Base-by-base conservation (phyloP, 331 rosid genomes). In the Telfairia occidentalis region DNA sequence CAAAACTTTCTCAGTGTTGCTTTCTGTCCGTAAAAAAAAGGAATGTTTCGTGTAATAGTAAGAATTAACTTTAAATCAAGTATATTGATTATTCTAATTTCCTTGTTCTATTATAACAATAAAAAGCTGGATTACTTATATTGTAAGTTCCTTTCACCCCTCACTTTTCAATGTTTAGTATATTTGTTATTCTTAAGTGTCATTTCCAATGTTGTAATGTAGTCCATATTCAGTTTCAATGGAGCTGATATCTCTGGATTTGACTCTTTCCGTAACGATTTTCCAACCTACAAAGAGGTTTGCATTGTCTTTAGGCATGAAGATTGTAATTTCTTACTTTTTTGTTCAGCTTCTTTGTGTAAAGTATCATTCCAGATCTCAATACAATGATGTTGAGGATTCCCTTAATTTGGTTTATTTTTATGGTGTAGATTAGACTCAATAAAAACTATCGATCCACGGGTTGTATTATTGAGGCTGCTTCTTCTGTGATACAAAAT, bases 221-320 rank as follows among this genome's bases (percentile, higher is more conserved):
- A 94, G 98, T 94, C 98, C 81, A 94, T 94, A 85, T 94, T 91
- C 89, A 87, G 98, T 84, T 94, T 94, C 88, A 94, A 94, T 10
- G 98, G 98, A 79, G 98, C 98, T 35, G 96, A 94, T 63, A 71
- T 82, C 84, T 88, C 96, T 75, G 98, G 98, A 78, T 91, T 94
- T 83, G 82, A 81, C 74, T 94, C 96, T 46, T 94, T 91, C 55
- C 89, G 90, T 79, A 87, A 74, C 40, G 97, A 94, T 85, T 94
- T 89, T 81, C 85, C 97, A 72, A 85, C 84, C 74, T 77, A 80
- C 88, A 94, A 83, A 85, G 98, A 94, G 97, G 98, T 94, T 58
- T 61, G 70, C 71, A 55, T 61, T 77, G 80, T 67, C 61, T 83
- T 84, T 80, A 73, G 76, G 53, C 76, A 37, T 69, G 75, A 34